phyloP scores from a whole-genome alignment of 768 basidiomycete genomes.

The Leccinum barrowsii region DNA sequence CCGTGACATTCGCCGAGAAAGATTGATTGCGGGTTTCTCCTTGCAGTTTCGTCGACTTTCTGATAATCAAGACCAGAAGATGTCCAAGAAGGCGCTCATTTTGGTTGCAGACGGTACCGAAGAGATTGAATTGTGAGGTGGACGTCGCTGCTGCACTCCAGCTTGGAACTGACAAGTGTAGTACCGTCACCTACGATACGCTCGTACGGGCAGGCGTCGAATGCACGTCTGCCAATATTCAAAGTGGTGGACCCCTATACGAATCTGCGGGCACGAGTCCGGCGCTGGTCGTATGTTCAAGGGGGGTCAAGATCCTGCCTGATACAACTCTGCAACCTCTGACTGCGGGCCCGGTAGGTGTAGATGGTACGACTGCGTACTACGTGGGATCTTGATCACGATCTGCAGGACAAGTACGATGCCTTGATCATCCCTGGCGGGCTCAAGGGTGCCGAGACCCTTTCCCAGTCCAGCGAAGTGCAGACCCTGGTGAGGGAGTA shows the following conservation, averaged over 20 bases:
- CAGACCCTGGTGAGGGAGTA: constrained; percentile 62
- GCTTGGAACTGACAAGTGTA: constrained; percentile 25
- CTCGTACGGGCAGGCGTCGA: constrained; percentile 71
- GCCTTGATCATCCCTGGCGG: constrained; percentile 76
- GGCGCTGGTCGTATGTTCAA: constrained; percentile 58
- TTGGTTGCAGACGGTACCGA: constrained; percentile 81
- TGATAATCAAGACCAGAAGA: constrained; percentile 3
- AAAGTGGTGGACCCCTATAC: constrained; percentile 30
- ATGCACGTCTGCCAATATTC: constrained; percentile 63
- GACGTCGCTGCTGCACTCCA: neutral
- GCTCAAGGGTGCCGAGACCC: constrained; percentile 70
- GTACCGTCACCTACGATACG: constrained; percentile 79
- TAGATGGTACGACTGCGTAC: neutral
- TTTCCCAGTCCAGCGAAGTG: constrained; percentile 55
- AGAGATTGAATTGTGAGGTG: constrained; percentile 74
- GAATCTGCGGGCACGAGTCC: constrained; percentile 33
- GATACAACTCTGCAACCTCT: constrained; percentile 51
- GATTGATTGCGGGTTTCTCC: neutral
- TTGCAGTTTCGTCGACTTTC: constrained; percentile 1
- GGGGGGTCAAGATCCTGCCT: constrained; percentile 70
- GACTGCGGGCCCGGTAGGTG: constrained; percentile 46
- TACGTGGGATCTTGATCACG: neutral
- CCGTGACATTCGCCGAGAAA: neutral
- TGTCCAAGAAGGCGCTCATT: constrained; percentile 50
- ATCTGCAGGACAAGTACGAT: constrained; percentile 57